These are phyloP conservation scores for Zygosaccharomyces pseudobailii DNA, from an alignment of 1,139 yeast species.

Conservation along the genomic window DNA sequence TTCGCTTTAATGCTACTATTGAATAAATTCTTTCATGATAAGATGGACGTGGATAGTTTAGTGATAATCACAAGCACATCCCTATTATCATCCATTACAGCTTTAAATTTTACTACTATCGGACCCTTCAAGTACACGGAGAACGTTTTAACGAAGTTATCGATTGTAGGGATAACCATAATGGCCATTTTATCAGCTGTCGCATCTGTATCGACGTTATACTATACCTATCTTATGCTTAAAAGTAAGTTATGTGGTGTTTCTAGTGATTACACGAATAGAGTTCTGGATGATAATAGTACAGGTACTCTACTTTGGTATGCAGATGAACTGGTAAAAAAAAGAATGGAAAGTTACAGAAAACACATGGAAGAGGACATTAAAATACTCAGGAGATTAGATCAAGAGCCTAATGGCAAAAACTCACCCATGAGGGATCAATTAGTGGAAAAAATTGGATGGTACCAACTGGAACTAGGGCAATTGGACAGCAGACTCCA, in stretches of 20 bases:
- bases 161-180: constrained; percentile 65
- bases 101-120: constrained; percentile 16
- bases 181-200: constrained; percentile 71
- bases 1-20: constrained; percentile 30
- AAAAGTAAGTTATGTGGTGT: constrained; percentile 10
- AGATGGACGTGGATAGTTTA: constrained; percentile 23
- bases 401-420: constrained; percentile 13
- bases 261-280: background rate
- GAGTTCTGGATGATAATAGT: constrained; percentile 7
- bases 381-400: constrained; percentile 14
- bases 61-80: constrained; percentile 21
- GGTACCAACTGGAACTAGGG: constrained; percentile 26
- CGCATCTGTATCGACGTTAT: constrained; percentile 70
- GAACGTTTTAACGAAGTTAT: constrained; percentile 52
- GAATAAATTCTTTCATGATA: constrained; percentile 34
- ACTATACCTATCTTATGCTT: constrained; percentile 34
- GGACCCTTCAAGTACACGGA: constrained; percentile 37
- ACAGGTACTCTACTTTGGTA: constrained; percentile 23
- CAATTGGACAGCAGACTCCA: constrained; percentile 19
- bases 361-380: constrained; percentile 18
- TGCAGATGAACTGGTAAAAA: constrained; percentile 17
- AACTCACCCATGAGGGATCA: constrained; percentile 14
- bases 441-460: constrained; percentile 25
- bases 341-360: constrained; percentile 20
- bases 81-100: constrained; percentile 20